Evolutionary conservation across 148 eudicot species (phyloP).

Genomic region (Cornus suecica): DNA sequence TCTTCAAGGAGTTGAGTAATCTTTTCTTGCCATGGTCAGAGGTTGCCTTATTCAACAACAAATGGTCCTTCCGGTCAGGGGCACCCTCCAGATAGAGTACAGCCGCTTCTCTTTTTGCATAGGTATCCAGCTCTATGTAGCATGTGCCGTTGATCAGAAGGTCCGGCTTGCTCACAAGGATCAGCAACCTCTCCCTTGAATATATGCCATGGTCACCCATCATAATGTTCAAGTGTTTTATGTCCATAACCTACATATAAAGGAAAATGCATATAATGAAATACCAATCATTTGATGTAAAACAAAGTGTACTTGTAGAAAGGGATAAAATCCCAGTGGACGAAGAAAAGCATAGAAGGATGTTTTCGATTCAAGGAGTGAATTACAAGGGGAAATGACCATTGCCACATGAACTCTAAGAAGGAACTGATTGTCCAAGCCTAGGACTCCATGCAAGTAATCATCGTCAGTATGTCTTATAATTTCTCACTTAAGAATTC

Average conservation of each 20-base stretch:
- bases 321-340: not conserved
- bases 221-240: constrained; percentile 96
- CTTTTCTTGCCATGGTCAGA: constrained; percentile 59
- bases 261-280: constrained; percentile 6
- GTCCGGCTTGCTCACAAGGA: constrained; percentile 65
- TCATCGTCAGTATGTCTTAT: too few species aligned
- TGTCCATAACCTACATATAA: constrained; percentile 63
- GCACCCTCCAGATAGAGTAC: constrained; percentile 78
- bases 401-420: too few species aligned
- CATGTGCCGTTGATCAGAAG: constrained; percentile 63
- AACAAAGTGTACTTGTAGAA: too few species aligned
- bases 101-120: constrained; percentile 92
- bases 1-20: constrained; percentile 71
- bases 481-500: not conserved
- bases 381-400: not conserved
- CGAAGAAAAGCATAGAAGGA: not conserved
- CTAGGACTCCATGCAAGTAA: not conserved
- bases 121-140: constrained; percentile 79
- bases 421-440: not conserved
- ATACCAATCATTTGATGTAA: not conserved
- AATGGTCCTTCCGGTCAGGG: constrained; percentile 32
- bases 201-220: constrained; percentile 98
- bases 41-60: constrained; percentile 32
- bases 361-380: too few species aligned
- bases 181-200: constrained; percentile 82